Conservation (phyloP, 1,284 basidiomycete genomes). For the Melampsora larici-populina region DNA sequence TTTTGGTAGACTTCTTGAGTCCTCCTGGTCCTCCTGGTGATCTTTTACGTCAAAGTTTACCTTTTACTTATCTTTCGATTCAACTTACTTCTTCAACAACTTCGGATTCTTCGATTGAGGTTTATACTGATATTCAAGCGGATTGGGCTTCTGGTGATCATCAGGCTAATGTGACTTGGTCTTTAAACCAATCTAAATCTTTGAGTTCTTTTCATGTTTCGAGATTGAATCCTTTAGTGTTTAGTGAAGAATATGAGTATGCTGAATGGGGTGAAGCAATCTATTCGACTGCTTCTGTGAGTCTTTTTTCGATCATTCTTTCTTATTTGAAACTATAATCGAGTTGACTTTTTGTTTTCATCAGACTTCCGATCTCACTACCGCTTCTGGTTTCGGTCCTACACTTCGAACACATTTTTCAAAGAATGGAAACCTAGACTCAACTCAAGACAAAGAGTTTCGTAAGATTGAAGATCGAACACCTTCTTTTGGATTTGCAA, state of each 20-base stretch:
- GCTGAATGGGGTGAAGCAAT: slow-evolving; percentile 52
- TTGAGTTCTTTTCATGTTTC: slow-evolving; percentile 47
- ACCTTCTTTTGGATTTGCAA: slow-evolving; percentile 15
- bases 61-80: slow-evolving; percentile 51
- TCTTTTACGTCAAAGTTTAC: slow-evolving; percentile 50
- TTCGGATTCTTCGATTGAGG: slow-evolving; percentile 47
- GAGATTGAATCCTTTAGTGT: slow-evolving; percentile 49
- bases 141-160: slow-evolving; percentile 52
- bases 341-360: no score
- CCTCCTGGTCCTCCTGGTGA: slow-evolving; percentile 50
- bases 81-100: slow-evolving; percentile 47
- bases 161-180: slow-evolving; percentile 45
- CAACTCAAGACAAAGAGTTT: slow-evolving; percentile 22
- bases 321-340: no score
- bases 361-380: slow-evolving; percentile 20
- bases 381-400: slow-evolving; percentile 28
- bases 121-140: slow-evolving; percentile 50
- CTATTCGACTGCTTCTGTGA: slow-evolving; percentile 49
- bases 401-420: slow-evolving; percentile 49
- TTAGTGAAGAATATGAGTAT: slow-evolving; percentile 51
- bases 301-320: slow-evolving; percentile 32
- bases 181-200: slow-evolving; percentile 46
- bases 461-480: slow-evolving; percentile 35
- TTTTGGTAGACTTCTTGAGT: slow-evolving; percentile 52
- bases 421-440: slow-evolving; percentile 44